phyloP scores from a whole-genome alignment of 2,329 filamentous ascomycete genomes.

The Blastomyces parvus region DNA sequence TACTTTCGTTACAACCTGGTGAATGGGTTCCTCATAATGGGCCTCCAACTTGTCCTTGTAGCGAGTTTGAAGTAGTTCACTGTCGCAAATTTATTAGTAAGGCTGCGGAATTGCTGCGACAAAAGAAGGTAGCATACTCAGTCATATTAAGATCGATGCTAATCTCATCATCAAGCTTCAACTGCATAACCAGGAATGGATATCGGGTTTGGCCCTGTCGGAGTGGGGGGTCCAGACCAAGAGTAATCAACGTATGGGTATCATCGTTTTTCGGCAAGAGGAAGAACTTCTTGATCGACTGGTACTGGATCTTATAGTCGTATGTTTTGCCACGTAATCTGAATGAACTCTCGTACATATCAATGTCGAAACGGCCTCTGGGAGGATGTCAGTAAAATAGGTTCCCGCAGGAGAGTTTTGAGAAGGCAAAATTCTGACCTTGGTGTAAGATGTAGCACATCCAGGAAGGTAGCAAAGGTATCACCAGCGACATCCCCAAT shows the following conservation, averaged over 20 bases:
- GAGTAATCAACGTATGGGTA: conserved; percentile 84
- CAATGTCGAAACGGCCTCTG: conserved; percentile 98
- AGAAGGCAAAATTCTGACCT: conserved; percentile 47
- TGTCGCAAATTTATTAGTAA: conserved; percentile 14
- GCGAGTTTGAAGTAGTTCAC: conserved; percentile 66
- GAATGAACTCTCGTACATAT: conserved; percentile 98
- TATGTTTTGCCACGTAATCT: conserved; percentile 96
- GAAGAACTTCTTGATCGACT: conserved; percentile 98
- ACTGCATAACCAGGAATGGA: conserved; percentile 97
- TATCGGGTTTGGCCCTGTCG: conserved; percentile 96
- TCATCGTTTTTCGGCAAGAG: conserved; percentile 97
- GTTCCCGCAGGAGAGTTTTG: neutral
- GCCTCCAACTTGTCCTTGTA: conserved; percentile 84
- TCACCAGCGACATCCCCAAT: conserved; percentile 99
- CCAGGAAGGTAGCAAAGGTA: conserved; percentile 93
- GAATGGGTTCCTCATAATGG: conserved; percentile 87
- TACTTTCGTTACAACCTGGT: conserved; percentile 88
- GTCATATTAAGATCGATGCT: conserved; percentile 94
- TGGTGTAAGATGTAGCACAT: conserved; percentile 92
- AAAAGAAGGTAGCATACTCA: conserved; percentile 41
- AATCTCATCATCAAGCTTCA: conserved; percentile 95
- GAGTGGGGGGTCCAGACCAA: conserved; percentile 87
- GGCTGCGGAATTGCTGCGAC: neutral
- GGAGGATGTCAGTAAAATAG: conserved; percentile 16
- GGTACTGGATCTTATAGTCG: conserved; percentile 99